Evolutionary conservation across 768 basidiomycete genomes (phyloP).

Genomic region (Lactarius akahatsu): DNA sequence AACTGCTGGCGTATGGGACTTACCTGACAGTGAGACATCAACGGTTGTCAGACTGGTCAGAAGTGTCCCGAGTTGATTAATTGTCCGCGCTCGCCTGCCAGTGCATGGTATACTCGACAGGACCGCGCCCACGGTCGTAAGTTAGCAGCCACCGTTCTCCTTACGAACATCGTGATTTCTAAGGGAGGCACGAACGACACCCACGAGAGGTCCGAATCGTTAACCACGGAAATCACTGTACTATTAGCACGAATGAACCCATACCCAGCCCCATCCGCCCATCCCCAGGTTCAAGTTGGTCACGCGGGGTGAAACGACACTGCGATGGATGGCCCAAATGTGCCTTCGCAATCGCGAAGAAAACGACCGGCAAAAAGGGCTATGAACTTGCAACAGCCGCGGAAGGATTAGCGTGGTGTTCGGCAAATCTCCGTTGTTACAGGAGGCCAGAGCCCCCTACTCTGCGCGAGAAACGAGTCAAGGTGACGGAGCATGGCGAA

Average conservation of each 20-base stretch:
- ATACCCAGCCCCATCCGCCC: conserved; percentile 2
- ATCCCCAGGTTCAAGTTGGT: too few relatives aligned
- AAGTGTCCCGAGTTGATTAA: not conserved
- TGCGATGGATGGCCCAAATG: conserved; percentile 4
- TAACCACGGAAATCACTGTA: too few relatives aligned
- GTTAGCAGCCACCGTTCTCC: not conserved
- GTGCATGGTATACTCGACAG: not conserved
- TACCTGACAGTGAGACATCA: not conserved
- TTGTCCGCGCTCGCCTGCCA: not conserved
- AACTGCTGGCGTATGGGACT: too few relatives aligned
- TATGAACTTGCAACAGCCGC: not conserved
- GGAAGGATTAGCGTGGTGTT: not conserved
- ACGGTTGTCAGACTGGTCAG: not conserved
- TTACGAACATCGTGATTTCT: conserved; percentile 6
- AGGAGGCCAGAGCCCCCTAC: conserved; percentile 5
- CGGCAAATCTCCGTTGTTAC: conserved; percentile 1
- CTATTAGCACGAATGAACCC: not conserved
- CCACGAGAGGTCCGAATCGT: not conserved
- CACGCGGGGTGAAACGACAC: not conserved
- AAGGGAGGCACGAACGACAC: not conserved
- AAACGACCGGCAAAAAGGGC: not conserved
- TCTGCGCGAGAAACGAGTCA: not conserved
- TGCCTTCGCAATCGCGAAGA: conserved; percentile 6
- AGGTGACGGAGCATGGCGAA: not conserved
- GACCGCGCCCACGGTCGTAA: not conserved